Conservation (phyloP, 2,329 filamentous ascomycete species). For the Fusarium buxicola region DNA sequence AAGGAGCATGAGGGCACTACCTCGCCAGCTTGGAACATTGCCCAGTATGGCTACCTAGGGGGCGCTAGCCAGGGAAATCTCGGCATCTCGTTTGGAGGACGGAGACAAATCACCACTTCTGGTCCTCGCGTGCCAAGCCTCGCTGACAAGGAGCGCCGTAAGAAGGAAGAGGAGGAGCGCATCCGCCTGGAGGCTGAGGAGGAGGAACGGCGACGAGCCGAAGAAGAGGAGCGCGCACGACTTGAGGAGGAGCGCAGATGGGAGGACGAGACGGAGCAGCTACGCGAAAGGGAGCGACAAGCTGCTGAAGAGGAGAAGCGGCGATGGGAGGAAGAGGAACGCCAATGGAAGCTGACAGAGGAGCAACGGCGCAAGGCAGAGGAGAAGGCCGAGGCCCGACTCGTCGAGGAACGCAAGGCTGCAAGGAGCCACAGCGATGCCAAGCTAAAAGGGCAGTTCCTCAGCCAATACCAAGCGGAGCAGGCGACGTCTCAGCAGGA, state of each 20-base stretch:
- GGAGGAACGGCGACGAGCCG: conserved; percentile 60
- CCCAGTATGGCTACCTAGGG: conserved; percentile 98
- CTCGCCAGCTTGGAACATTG: conserved; percentile 95
- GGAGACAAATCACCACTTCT: conserved; percentile 90
- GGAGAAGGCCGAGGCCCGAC: conserved; percentile 73
- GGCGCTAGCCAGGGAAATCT: conserved; percentile 96
- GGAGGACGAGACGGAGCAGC: conserved; percentile 72
- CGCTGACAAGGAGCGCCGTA: conserved; percentile 82
- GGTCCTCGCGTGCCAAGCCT: conserved; percentile 82
- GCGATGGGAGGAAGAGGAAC: conserved; percentile 82
- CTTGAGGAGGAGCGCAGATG: conserved; percentile 74
- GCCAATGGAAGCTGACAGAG: conserved; percentile 81
- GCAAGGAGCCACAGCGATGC: conserved; percentile 73
- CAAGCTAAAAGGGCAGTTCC: conserved; percentile 82
- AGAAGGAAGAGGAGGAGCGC: conserved; percentile 71
- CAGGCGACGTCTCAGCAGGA: conserved; percentile 51
- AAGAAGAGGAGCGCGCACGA: conserved; percentile 73
- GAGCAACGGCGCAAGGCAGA: conserved; percentile 78
- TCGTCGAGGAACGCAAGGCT: conserved; percentile 74
- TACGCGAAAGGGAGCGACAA: conserved; percentile 69
- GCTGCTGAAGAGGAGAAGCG: conserved; percentile 75
- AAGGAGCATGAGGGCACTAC: conserved; percentile 83
- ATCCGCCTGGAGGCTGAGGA: conserved; percentile 66
- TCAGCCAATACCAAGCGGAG: conserved; percentile 87
- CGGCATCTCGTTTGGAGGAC: conserved; percentile 90